Evolutionary conservation across 176 grass and related monocot genomes (phyloP).

Genomic region (Triticum monococcum): DNA sequence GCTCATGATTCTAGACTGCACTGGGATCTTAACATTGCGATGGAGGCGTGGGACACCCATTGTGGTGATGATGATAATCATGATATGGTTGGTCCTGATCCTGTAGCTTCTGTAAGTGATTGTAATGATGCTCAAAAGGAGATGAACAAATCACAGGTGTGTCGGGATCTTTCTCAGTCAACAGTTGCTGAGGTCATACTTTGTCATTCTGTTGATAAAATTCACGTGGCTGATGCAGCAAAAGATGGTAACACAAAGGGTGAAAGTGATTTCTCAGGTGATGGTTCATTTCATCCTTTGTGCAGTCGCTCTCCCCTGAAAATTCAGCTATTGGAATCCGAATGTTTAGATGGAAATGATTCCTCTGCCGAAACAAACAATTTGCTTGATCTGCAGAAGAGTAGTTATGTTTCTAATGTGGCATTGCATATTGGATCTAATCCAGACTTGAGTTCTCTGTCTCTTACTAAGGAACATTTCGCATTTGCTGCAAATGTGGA

Average conservation of each 20-base stretch:
- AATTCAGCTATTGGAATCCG: conserved; percentile 25
- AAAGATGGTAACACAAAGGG: conserved; percentile 28
- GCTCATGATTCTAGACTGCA: conserved; percentile 69
- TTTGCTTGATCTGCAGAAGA: conserved; percentile 30
- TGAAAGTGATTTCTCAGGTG: conserved; percentile 27
- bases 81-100: conserved; percentile 18
- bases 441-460: conserved; percentile 12
- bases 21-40: conserved; percentile 93
- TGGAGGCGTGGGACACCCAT: conserved; percentile 76
- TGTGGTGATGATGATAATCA: conserved; percentile 35
- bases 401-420: conserved; percentile 24
- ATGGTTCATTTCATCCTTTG: conserved; percentile 24
- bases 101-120: conserved; percentile 21
- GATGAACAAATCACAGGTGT: conserved; percentile 9
- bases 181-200: neutral
- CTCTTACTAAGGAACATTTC: conserved; percentile 16
- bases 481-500: conserved; percentile 17
- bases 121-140: conserved; percentile 32
- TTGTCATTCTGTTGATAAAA: conserved; percentile 31
- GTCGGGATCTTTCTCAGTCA: conserved; percentile 5
- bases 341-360: conserved; percentile 9
- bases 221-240: conserved; percentile 3
- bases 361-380: conserved; percentile 36
- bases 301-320: conserved; percentile 1
- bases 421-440: conserved; percentile 29